Percentiles rank a stretch among this genome's conserved stretches.
phyloP scores from a whole-genome alignment of 495 filamentous ascomycete species.

The Aspergillus kassunensis region DNA sequence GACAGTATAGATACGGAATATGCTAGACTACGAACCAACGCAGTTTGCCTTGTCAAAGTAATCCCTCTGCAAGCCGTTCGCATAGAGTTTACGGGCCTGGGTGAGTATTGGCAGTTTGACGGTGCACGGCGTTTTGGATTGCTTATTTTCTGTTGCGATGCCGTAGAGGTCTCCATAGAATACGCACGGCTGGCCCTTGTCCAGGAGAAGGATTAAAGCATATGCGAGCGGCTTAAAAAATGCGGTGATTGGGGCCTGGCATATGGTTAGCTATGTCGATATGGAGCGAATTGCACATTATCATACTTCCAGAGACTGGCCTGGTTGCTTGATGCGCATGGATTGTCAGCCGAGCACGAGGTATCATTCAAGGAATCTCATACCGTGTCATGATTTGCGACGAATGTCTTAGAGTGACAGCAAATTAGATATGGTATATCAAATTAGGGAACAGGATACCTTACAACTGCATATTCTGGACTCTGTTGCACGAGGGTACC shows the following conservation, averaged over 20 bases:
- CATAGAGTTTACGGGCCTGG: constrained; percentile 63
- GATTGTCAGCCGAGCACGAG: not conserved
- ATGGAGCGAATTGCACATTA: not conserved
- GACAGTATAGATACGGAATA: not conserved
- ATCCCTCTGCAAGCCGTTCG: constrained; percentile 63
- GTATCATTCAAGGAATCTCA: constrained; percentile 3
- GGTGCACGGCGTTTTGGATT: constrained; percentile 54
- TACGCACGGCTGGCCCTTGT: constrained; percentile 62
- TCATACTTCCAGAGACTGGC: constrained; percentile 53
- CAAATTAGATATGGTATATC: not conserved
- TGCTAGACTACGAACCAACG: constrained; percentile 45
- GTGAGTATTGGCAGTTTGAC: constrained; percentile 57
- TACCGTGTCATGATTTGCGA: constrained; percentile 45
- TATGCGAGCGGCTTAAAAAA: constrained; percentile 61
- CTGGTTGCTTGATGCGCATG: constrained; percentile 47
- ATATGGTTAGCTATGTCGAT: constrained; percentile 6
- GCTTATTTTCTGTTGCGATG: constrained; percentile 44
- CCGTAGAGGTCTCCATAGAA: constrained; percentile 77
- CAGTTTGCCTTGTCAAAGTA: constrained; percentile 65
- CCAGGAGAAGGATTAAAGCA: constrained; percentile 61
- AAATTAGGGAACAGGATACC: constrained; percentile 9
- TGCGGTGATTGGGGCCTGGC: constrained; percentile 45
- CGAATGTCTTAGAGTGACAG: constrained; percentile 31
- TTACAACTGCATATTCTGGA: constrained; percentile 62
- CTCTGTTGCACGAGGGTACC: constrained; percentile 52